Conservation (phyloP, 176 grass and related monocot species). For the Eragrostis curvula region DNA sequence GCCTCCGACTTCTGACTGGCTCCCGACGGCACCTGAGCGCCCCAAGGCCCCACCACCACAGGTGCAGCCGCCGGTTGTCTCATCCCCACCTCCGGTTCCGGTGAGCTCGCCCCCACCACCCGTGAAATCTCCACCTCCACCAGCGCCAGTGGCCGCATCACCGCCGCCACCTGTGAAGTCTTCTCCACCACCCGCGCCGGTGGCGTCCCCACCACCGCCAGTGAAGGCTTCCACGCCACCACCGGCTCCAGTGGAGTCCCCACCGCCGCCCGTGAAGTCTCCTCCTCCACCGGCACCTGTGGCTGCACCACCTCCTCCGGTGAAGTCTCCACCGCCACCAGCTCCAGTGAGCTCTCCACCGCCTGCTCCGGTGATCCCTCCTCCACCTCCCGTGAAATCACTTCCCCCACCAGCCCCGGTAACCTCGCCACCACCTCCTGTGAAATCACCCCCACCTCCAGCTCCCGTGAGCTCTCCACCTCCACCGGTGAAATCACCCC, state of each 20-base stretch:
- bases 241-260: background rate
- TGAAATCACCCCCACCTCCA: background rate
- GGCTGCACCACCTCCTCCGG: background rate
- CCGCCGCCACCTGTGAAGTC: background rate
- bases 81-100: background rate
- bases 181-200: background rate
- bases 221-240: background rate
- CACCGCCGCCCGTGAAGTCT: background rate
- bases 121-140: background rate
- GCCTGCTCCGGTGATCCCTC: background rate
- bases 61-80: background rate
- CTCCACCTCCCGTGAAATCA: background rate
- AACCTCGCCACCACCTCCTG: background rate
- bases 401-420: background rate
- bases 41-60: conserved; percentile 9
- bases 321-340: background rate
- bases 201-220: background rate
- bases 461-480: background rate
- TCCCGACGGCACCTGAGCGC: conserved; percentile 29
- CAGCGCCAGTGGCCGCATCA: background rate
- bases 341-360: background rate
- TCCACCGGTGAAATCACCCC: background rate
- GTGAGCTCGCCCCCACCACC: background rate
- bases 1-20: conserved; percentile 1
- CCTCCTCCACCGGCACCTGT: background rate